Percentiles rank a stretch among this genome's conserved stretches.
Conservation (phyloP, 768 basidiomycete species). For the Porpolomopsis calyptriformis region DNA sequence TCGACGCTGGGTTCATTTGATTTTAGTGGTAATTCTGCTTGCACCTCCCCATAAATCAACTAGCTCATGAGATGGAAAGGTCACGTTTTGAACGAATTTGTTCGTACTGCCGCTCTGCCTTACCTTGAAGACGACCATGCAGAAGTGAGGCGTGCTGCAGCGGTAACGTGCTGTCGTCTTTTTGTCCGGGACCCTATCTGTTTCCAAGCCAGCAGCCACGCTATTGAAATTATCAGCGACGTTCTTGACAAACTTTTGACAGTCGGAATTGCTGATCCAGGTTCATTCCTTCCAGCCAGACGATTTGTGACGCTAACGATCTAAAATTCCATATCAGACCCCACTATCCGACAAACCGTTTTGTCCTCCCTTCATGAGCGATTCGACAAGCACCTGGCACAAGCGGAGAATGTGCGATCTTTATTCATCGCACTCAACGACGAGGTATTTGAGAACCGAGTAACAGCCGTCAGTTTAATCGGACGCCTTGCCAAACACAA, state of each 20-base stretch:
- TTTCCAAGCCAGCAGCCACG: constrained; percentile 90
- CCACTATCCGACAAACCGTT: constrained; percentile 77
- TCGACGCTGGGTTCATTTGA: constrained; percentile 85
- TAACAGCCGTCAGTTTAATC: constrained; percentile 83
- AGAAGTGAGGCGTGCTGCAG: constrained; percentile 83
- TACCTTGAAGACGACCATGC: constrained; percentile 89
- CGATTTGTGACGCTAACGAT: not conserved
- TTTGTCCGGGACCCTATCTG: constrained; percentile 94
- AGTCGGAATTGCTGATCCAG: constrained; percentile 92
- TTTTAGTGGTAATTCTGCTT: constrained; percentile 60
- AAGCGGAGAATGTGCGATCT: constrained; percentile 96
- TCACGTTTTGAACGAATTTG: constrained; percentile 91
- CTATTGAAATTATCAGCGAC: constrained; percentile 94
- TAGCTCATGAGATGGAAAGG: constrained; percentile 33
- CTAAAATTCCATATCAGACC: constrained; percentile 38
- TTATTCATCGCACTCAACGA: constrained; percentile 97
- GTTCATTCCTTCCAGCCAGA: constrained; percentile 25
- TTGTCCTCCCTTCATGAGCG: constrained; percentile 80
- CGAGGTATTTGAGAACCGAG: constrained; percentile 87
- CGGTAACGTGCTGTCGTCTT: constrained; percentile 81
- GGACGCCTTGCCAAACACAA: constrained; percentile 92
- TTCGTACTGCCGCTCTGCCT: constrained; percentile 80
- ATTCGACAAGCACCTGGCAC: constrained; percentile 94
- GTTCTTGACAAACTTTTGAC: constrained; percentile 95
- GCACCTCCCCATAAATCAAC: not conserved